A percentile compares a stretch with the other conserved stretches of the same genome.
phyloP scores from a whole-genome alignment of 495 filamentous ascomycete genomes.

The Trichodelitschia bisporula region DNA sequence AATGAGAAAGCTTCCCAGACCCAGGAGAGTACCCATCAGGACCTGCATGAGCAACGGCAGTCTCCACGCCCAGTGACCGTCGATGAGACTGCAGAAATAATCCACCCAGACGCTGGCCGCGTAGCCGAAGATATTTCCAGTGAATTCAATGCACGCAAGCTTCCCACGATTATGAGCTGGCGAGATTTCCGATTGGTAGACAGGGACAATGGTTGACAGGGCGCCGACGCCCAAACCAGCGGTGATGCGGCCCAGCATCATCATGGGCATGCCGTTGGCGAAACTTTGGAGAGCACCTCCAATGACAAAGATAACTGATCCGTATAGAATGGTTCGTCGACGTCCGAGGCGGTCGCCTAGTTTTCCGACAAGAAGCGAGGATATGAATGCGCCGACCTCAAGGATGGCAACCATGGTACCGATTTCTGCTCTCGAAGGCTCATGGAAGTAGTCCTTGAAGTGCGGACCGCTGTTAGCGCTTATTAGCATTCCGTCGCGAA shows the following conservation, averaged over 20 bases:
- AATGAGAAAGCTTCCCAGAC: constrained; percentile 68
- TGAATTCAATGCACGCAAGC: constrained; percentile 93
- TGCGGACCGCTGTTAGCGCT: constrained; percentile 36
- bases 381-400: constrained; percentile 77
- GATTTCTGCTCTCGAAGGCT: constrained; percentile 60
- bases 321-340: constrained; percentile 77
- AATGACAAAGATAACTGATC: constrained; percentile 74
- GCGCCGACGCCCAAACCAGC: constrained; percentile 88
- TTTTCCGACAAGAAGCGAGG: constrained; percentile 68
- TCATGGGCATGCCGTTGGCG: constrained; percentile 63
- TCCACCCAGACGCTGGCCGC: constrained; percentile 95
- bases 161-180: constrained; percentile 90
- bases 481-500: constrained; percentile 5
- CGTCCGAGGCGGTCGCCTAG: constrained; percentile 84
- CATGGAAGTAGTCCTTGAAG: constrained; percentile 79
- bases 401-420: constrained; percentile 94
- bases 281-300: constrained; percentile 73
- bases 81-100: constrained; percentile 84
- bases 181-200: constrained; percentile 96
- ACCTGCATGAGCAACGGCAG: constrained; percentile 81
- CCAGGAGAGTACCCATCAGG: constrained; percentile 71
- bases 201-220: constrained; percentile 86
- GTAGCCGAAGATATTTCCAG: constrained; percentile 89
- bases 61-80: constrained; percentile 71
- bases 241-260: constrained; percentile 74